Base-by-base conservation (phyloP, 2,329 filamentous ascomycete genomes). In the Cercospora sp. region DNA sequence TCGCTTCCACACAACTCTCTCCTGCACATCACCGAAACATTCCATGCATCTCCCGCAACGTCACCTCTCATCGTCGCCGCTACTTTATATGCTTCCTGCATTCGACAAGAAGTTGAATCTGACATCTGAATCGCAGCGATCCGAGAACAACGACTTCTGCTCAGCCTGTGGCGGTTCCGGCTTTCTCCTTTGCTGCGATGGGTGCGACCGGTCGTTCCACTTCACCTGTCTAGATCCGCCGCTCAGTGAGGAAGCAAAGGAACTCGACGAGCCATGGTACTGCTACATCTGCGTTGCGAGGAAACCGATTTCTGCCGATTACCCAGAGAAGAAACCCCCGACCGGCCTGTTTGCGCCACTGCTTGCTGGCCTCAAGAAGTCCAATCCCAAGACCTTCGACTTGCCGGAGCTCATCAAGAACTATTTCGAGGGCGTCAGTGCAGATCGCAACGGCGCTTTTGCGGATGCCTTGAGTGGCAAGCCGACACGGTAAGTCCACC, bases 111-210 rank as follows among this genome's bases (percentile, higher is more conserved):
- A 73, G 57, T 60, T 71, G 49, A 53, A 70, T 72, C 80, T 84
- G 76, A 84, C 77, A 67, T 73, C 75, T 69, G 75, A 77, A 59
- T 78, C 80, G 70, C 79, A 79, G 77, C 70, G 70, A 28, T 79
- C 77, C 18, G 77, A 97, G 70, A 97, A 97, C 79, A 92, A 95
- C 79, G 94, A 98, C 79, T 90, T 91, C 77, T 99, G 94, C 82
- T 90, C 90, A 70, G 89, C 93, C 57, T 99, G 95, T 81, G 88
- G 90, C 76, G 91, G 91, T 71, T 91, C 88, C 73, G 94, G 94
- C 66, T 89, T 93, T 74, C 87, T 99, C 71, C 86, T 98, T 72
- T 97, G 94, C 81, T 99, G 95, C 80, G 95, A 98, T 82, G 92
- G 91, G 70, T 99, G 95, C 81, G 88, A 90, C 69, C 89, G 92